Percentiles rank a stretch among this genome's conserved stretches.
Conservation (phyloP, 805 yeast species). For the Candida insectorum region DNA sequence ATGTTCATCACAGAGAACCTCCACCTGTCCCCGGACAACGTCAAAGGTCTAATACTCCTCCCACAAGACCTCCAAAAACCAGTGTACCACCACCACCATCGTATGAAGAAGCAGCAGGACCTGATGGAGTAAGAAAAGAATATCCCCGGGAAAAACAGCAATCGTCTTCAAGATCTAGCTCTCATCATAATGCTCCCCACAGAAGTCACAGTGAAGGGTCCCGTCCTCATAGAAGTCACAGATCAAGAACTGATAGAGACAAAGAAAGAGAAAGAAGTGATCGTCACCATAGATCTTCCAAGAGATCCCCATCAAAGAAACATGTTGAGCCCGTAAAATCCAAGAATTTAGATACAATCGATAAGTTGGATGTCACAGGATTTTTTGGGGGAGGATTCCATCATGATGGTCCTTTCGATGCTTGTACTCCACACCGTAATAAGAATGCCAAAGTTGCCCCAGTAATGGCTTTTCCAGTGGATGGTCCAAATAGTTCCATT, state of each 20-base stretch:
- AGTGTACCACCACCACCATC: conserved; percentile 53
- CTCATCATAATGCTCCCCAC: conserved; percentile 11
- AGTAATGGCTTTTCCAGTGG: conserved; percentile 90
- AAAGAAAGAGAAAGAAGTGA: conserved; percentile 15
- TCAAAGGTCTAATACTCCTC: conserved; percentile 12
- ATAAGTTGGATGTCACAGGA: conserved; percentile 93
- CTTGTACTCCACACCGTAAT: conserved; percentile 95
- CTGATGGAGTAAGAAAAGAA: conserved; percentile 35
- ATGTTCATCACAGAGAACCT: conserved; percentile 34
- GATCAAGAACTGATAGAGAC: conserved; percentile 11
- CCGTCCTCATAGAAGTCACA: conserved; percentile 11
- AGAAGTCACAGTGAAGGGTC: conserved; percentile 13
- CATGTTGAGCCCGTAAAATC: conserved; percentile 48
- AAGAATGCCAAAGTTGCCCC: conserved; percentile 76
- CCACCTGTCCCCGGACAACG: conserved; percentile 26
- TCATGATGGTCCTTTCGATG: conserved; percentile 99
- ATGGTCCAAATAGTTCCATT: conserved; percentile 89
- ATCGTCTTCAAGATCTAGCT: neutral
- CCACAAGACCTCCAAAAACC: conserved; percentile 29
- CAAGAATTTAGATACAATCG: conserved; percentile 87
- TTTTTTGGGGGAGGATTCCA: conserved; percentile 92
- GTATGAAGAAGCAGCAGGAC: conserved; percentile 67
- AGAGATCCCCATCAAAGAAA: conserved; percentile 36
- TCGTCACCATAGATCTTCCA: conserved; percentile 9
- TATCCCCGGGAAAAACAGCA: conserved; percentile 53